phyloP scores from a whole-genome alignment of 805 yeast genomes.

The Ogataea nonfermentans region DNA sequence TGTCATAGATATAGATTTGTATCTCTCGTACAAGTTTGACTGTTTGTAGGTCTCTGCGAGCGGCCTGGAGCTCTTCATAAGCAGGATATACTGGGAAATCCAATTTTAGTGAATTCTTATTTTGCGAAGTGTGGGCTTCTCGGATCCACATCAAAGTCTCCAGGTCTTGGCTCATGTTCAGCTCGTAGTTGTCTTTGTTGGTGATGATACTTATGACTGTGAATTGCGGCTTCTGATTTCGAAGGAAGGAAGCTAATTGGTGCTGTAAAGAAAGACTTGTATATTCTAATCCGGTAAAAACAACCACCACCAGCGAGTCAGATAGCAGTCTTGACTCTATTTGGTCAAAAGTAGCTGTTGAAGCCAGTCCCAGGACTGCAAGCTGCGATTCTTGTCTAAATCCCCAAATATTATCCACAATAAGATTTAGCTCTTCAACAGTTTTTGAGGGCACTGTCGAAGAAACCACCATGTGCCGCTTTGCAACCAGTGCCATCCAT shows the following conservation, averaged over 20 bases:
- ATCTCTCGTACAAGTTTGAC: conserved; percentile 50
- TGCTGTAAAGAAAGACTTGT: conserved; percentile 14
- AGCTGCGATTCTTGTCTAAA: conserved; percentile 1
- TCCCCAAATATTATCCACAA: conserved; percentile 14
- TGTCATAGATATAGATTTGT: conserved; percentile 53
- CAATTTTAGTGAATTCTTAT: background rate
- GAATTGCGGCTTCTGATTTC: conserved; percentile 10
- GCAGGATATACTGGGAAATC: background rate
- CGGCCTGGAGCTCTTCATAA: background rate
- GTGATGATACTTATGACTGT: conserved; percentile 23
- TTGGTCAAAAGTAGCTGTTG: conserved; percentile 8
- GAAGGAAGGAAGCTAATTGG: conserved; percentile 5
- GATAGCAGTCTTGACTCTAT: conserved; percentile 4
- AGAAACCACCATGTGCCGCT: conserved; percentile 28
- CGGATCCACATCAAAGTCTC: conserved; percentile 33
- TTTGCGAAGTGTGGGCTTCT: conserved; percentile 24
- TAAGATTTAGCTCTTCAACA: conserved; percentile 17
- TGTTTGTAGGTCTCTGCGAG: conserved; percentile 1
- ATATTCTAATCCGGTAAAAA: conserved; percentile 12
- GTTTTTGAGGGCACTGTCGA: conserved; percentile 19
- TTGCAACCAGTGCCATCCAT: conserved; percentile 27
- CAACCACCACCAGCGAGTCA: conserved; percentile 5
- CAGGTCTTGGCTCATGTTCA: conserved; percentile 20
- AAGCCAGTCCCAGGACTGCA: conserved; percentile 1
- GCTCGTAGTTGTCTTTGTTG: conserved; percentile 20